A percentile compares a stretch with the other conserved stretches of the same genome.
Evolutionary conservation across 176 grass and related monocot genomes (phyloP).

Genomic region (Musa schizocarpa): DNA sequence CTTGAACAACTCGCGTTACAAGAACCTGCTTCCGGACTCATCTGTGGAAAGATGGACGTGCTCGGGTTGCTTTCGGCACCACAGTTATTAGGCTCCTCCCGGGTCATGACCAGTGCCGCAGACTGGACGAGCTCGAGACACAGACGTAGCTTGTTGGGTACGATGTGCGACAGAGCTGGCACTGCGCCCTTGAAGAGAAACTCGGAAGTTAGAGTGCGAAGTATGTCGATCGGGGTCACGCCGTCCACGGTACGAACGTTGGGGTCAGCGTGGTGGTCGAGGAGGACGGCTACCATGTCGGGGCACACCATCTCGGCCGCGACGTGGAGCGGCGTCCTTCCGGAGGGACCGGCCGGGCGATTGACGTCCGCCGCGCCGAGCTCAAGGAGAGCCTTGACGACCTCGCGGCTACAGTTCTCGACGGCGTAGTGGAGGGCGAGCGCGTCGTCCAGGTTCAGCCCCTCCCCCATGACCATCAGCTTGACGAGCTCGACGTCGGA

Average conservation of each 20-base stretch:
- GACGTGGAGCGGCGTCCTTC: constrained; percentile 91
- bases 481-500: constrained; percentile 96
- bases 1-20: constrained; percentile 47
- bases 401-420: constrained; percentile 95
- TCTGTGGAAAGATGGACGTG: constrained; percentile 28
- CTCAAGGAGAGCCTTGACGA: constrained; percentile 91
- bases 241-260: constrained; percentile 94
- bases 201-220: constrained; percentile 88
- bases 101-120: constrained; percentile 84
- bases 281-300: constrained; percentile 96
- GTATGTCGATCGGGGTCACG: constrained; percentile 86
- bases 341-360: constrained; percentile 62
- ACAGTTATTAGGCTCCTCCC: constrained; percentile 55
- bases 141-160: constrained; percentile 91
- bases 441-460: constrained; percentile 89
- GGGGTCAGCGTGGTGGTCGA: constrained; percentile 95
- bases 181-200: constrained; percentile 97
- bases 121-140: constrained; percentile 98
- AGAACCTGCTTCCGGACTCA: constrained; percentile 32
- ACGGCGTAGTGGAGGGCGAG: constrained; percentile 96
- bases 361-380: constrained; percentile 93
- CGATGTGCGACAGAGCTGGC: constrained; percentile 77
- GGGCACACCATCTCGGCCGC: constrained; percentile 99
- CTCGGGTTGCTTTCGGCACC: background rate
- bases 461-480: constrained; percentile 99